A percentile compares a stretch with the other conserved stretches of the same genome.
phyloP scores from a whole-genome alignment of 1,284 basidiomycete genomes.

The Laetiporus sulphureus region DNA sequence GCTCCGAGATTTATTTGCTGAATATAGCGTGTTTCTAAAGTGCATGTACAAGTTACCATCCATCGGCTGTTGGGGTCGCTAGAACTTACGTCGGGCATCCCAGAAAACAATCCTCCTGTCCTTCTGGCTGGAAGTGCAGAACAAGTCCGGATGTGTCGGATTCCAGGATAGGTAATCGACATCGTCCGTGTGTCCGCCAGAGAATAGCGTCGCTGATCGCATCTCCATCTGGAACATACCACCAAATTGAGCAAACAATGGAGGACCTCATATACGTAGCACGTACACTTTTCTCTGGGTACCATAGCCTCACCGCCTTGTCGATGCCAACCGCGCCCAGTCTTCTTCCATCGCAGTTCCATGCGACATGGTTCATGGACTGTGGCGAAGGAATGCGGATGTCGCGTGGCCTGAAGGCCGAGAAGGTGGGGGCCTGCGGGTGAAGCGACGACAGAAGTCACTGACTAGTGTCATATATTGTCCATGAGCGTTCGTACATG shows the following conservation, averaged over 20 bases:
- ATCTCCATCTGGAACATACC: conserved; percentile 49
- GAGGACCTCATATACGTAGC: too few relatives aligned
- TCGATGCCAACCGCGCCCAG: conserved; percentile 74
- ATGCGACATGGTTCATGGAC: conserved; percentile 67
- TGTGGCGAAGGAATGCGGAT: conserved; percentile 57
- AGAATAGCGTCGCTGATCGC: conserved; percentile 52
- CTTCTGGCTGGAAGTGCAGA: conserved; percentile 70
- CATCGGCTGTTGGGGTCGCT: too few relatives aligned
- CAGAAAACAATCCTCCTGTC: conserved; percentile 71
- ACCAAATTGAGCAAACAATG: too few relatives aligned
- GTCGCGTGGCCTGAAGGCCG: conserved; percentile 71
- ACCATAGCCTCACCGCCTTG: conserved; percentile 68
- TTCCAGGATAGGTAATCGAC: conserved; percentile 77
- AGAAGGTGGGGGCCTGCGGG: conserved; percentile 62
- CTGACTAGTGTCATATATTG: conserved; percentile 8
- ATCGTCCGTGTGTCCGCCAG: conserved; percentile 66
- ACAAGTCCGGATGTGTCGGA: conserved; percentile 72
- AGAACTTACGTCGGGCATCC: conserved; percentile 69
- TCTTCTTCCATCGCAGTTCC: conserved; percentile 77
- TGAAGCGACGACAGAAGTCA: conserved; percentile 15
- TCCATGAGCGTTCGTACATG: conserved; percentile 47
- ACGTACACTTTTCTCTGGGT: conserved; percentile 67
- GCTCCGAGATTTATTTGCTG: conserved; percentile 51
- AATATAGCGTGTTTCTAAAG: conserved; percentile 55
- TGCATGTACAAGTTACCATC: too few relatives aligned